Conservation (phyloP, 2,329 filamentous ascomycete species). For the Neopestalotiopsis sp. region DNA sequence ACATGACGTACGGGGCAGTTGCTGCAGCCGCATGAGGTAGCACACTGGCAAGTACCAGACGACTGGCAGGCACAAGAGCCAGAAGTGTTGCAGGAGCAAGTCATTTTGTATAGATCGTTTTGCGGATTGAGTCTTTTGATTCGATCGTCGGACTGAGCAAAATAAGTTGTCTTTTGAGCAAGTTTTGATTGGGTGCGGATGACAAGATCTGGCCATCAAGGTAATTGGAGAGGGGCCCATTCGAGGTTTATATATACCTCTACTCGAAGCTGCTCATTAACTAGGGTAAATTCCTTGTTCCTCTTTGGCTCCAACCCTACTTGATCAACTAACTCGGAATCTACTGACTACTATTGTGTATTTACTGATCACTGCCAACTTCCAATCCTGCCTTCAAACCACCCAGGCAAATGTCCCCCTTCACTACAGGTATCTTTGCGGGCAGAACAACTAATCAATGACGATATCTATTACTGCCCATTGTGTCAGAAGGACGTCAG, state of each 20-base stretch:
- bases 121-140: background rate
- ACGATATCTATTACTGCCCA: too few relatives aligned
- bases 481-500: too few relatives aligned
- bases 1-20: background rate
- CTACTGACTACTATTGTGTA: too few relatives aligned
- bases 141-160: background rate
- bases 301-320: too few relatives aligned
- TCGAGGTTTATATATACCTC: background rate
- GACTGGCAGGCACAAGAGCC: background rate
- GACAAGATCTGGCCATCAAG: background rate
- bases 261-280: background rate
- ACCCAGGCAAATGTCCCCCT: too few relatives aligned
- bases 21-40: background rate
- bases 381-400: too few relatives aligned
- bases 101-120: background rate
- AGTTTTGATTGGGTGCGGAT: background rate
- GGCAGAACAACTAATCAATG: too few relatives aligned
- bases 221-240: background rate
- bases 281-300: too few relatives aligned
- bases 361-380: too few relatives aligned
- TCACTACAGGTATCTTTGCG: too few relatives aligned
- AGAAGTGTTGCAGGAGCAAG: background rate
- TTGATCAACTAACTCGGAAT: too few relatives aligned
- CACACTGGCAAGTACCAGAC: background rate
- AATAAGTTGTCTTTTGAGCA: background rate